Evolutionary conservation across 805 yeast species (phyloP), one percentile per base, ranked within the genome.

Genomic region (Monosporozyma siamensis): DNA sequence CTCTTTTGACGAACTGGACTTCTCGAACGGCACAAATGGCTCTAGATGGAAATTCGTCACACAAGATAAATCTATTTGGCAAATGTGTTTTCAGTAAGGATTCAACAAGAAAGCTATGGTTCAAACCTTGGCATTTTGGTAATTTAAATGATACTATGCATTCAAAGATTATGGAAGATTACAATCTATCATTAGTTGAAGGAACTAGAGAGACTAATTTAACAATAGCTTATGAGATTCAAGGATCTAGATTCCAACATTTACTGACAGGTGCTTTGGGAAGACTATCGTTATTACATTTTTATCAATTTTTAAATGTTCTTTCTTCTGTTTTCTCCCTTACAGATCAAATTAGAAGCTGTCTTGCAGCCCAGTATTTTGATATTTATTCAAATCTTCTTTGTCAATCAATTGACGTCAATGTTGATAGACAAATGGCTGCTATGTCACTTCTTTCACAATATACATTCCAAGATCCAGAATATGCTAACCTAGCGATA

Each of bases 301-400:
- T 47, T 22, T 38, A 47, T 25, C 49, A 52, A 26, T 38, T 59
- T 36, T 40, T 55, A 2, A 55, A 53, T 39, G 39, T 54, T 4
- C 27, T 59, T 6, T 46, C 54, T 23, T 41, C 51, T 17, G 29
- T 55, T 10, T 57, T 59, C 35, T 47, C 60, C 4, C 42, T 57
- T 7, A 45, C 48, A 11, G 67, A 61, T 41, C 80, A 79, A 1
- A 74, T 79, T 1, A 64, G 86, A 41, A 71, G 75, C 69, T 60
- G 64, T 78, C 41, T 68, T 74, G 35, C 61, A 3, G 61, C 59
- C 4, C 90, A 87, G 51, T 88, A 87, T 54, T 82, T 87, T 34
- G 94, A 87, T 51, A 67, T 87, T 0, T 90, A 90, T 58, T 89
- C 94, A 0, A 71, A 75, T 9, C 32, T 59, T 9, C 48, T 57